Evolutionary conservation across 2,329 filamentous ascomycete species (phyloP), one percentile per base, ranked within the genome.

Genomic region (Lecanicillium sp.): DNA sequence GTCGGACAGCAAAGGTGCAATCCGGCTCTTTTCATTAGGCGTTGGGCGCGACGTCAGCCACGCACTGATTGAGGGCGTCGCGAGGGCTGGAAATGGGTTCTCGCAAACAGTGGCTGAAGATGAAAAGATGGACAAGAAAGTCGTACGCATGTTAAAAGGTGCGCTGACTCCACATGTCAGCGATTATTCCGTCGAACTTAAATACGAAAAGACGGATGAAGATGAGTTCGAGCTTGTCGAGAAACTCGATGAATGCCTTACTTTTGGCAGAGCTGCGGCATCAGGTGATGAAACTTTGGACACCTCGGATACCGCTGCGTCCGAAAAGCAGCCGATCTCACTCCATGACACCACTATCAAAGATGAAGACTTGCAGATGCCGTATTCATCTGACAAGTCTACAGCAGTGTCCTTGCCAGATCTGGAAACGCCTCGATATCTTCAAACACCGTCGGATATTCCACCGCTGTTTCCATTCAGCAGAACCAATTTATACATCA

Each of bases 131-230:
- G 77, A 83, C 48, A 72, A 63, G 46, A 84, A 83, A 53, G 70
- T 87, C 1, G 69, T 87, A 3, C 72, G 83, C 3, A 87, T 88
- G 83, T 64, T 88, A 41, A 85, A 84, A 52, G 82, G 74, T 0
- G 77, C 81, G 0, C 57, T 87, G 15, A 77, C 73, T 2, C 79
- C 81, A 0, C 81, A 86, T 45, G 65, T 84, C 32, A 69, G 61
- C 13, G 72, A 85, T 50, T 84, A 80, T 50, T 68, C 64, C 0
- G 60, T 87, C 2, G 76, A 82, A 49, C 60, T 86, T 44, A 72
- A 77, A 39, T 85, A 83, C 47, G 56, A 51, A 4, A 42, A 42
- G 5, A 41, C 44, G 4, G 52, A 48, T 12, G 58, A 62, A 1
- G 71, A 77, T 12, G 77, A 77, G 14, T 83, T 78, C 43, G 80